Conservation (phyloP, 1,139 yeast genomes). For the Candida freyschussii region DNA sequence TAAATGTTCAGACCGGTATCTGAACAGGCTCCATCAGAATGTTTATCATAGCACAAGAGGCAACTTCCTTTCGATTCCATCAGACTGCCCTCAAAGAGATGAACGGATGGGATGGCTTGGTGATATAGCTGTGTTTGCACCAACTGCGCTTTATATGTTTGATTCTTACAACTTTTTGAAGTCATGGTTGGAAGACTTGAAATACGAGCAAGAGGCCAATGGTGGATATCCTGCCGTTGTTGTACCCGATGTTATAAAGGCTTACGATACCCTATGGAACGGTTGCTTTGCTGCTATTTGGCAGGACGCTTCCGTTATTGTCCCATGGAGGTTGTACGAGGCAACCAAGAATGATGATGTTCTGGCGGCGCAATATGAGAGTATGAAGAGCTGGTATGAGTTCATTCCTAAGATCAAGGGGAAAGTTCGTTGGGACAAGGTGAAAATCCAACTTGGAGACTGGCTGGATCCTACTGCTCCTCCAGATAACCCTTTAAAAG, state of each 20-base stretch:
- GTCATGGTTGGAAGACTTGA: conserved; percentile 16
- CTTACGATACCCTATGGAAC: conserved; percentile 12
- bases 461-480: conserved; percentile 21
- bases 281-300: conserved; percentile 16
- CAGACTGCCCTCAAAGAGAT: conserved; percentile 20
- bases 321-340: conserved; percentile 15
- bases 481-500: conserved; percentile 14
- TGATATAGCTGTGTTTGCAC: conserved; percentile 18
- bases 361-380: conserved; percentile 12
- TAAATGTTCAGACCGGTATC: conserved; percentile 9
- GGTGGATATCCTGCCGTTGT: conserved; percentile 19
- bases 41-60: conserved; percentile 18
- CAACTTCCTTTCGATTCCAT: conserved; percentile 15
- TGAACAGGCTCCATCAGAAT: conserved; percentile 14
- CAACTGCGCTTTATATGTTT: conserved; percentile 16
- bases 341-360: conserved; percentile 11
- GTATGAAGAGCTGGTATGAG: conserved; percentile 11
- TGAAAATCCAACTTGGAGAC: conserved; percentile 14
- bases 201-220: conserved; percentile 12
- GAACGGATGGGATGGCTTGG: conserved; percentile 22
- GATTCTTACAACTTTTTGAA: conserved; percentile 17
- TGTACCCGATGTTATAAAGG: conserved; percentile 14
- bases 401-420: conserved; percentile 10
- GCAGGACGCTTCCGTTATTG: conserved; percentile 19
- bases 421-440: conserved; percentile 13